Evolutionary conservation across 2,329 filamentous ascomycete species (phyloP).

Genomic region (Colletotrichum sp.): DNA sequence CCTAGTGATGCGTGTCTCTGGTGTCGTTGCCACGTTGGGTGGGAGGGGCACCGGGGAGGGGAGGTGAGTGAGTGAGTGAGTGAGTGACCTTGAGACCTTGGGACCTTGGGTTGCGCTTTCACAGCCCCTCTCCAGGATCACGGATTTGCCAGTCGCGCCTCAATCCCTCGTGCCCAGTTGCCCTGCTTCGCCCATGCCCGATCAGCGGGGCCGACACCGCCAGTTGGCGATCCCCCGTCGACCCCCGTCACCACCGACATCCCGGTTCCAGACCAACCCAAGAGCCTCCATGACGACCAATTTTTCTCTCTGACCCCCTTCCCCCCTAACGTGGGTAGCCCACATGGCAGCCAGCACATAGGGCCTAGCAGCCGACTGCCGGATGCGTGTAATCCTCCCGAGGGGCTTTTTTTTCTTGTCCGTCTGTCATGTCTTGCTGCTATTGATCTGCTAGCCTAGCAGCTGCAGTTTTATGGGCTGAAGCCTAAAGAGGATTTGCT

Average conservation of each 20-base stretch:
- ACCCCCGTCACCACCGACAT: slow-evolving; percentile 4
- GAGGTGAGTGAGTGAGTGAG: neutral
- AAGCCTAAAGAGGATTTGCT: neutral
- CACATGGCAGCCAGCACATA: neutral
- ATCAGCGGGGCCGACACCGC: slow-evolving; percentile 12
- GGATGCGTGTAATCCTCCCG: neutral
- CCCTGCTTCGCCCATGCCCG: neutral
- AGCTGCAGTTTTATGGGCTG: neutral
- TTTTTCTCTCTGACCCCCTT: neutral
- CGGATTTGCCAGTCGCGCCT: slow-evolving; percentile 2
- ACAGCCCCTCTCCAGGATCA: slow-evolving; percentile 2
- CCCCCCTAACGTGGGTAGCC: neutral
- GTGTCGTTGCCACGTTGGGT: neutral
- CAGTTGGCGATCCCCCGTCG: neutral
- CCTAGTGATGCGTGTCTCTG: neutral
- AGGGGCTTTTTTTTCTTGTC: neutral
- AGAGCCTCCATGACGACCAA: slow-evolving; percentile 5
- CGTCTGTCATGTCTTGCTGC: neutral
- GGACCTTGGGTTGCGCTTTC: neutral
- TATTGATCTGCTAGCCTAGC: neutral
- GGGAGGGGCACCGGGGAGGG: neutral
- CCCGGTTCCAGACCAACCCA: neutral
- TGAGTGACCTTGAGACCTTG: neutral
- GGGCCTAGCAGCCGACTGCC: neutral
- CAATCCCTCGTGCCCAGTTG: slow-evolving; percentile 2